Conservation (phyloP, 257 asterid genomes). For the Paulownia fortunei region DNA sequence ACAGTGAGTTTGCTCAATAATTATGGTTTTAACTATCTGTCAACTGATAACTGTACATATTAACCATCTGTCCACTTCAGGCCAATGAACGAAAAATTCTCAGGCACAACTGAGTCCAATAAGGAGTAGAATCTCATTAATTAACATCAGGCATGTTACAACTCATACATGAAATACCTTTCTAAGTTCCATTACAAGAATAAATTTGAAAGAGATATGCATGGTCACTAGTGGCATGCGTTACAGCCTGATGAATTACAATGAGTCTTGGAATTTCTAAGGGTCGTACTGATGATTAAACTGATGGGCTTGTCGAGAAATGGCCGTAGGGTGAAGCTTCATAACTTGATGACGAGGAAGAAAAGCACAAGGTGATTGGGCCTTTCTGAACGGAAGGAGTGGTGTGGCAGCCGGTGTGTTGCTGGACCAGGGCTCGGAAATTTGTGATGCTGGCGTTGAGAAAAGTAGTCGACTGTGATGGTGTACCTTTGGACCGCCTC, state of each 20-base stretch:
- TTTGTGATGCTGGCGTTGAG: conserved; percentile 57
- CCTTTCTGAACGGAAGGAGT: conserved; percentile 42
- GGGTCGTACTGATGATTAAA: not conserved
- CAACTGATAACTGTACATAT: too few relatives aligned
- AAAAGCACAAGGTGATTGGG: conserved; percentile 62
- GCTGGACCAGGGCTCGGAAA: conserved; percentile 68
- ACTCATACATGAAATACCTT: not conserved
- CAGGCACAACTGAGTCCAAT: too few relatives aligned
- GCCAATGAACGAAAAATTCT: too few relatives aligned
- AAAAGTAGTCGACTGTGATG: conserved; percentile 52
- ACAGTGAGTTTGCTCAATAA: too few relatives aligned
- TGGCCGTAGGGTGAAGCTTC: not conserved
- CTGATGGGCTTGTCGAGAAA: not conserved
- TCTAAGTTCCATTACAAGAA: not conserved
- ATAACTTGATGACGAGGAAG: conserved; percentile 9
- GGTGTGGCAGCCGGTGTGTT: conserved; percentile 61
- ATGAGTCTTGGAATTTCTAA: not conserved
- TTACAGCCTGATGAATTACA: not conserved
- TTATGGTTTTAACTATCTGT: too few relatives aligned
- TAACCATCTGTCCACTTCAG: too few relatives aligned
- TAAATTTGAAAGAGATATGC: not conserved
- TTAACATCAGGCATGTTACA: not conserved
- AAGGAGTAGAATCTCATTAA: not conserved
- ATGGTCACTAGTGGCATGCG: not conserved
- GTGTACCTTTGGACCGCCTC: conserved; percentile 43